phyloP scores from a whole-genome alignment of 441 rosid species.

The Bruguiera hainesii region DNA sequence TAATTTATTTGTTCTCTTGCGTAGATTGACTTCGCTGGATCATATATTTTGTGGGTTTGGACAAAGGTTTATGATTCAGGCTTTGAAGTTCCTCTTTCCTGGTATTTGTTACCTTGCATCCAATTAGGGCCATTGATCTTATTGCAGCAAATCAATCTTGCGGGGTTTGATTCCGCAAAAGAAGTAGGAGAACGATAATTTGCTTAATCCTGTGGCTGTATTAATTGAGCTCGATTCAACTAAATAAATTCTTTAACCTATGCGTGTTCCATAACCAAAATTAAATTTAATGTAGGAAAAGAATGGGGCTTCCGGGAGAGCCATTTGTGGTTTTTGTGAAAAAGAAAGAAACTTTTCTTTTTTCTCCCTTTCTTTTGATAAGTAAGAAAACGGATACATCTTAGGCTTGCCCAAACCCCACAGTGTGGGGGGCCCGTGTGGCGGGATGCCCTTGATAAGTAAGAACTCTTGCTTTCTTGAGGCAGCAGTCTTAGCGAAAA shows the following conservation, averaged over 20 bases:
- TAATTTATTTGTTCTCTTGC: neutral
- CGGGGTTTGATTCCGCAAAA: neutral
- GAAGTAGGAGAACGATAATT: neutral
- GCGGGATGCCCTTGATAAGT: too few species aligned
- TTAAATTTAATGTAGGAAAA: too few species aligned
- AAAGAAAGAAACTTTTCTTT: too few species aligned
- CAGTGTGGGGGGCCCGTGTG: too few species aligned
- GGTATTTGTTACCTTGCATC: neutral
- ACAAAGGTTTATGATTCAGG: neutral
- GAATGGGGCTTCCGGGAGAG: too few species aligned
- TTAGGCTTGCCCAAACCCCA: too few species aligned
- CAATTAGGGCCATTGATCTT: neutral
- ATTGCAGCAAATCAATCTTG: neutral
- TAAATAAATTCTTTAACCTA: neutral
- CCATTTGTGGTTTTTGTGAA: neutral
- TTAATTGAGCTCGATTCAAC: neutral
- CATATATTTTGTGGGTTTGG: neutral
- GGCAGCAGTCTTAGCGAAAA: too few species aligned
- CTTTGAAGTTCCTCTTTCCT: neutral
- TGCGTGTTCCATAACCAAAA: too few species aligned
- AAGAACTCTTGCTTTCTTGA: too few species aligned
- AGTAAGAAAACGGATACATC: too few species aligned
- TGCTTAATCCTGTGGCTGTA: neutral
- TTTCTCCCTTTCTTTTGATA: too few species aligned
- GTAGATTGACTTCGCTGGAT: neutral